Conservation (phyloP, 1,284 basidiomycete genomes). For the Moesziomyces aphidis region DNA sequence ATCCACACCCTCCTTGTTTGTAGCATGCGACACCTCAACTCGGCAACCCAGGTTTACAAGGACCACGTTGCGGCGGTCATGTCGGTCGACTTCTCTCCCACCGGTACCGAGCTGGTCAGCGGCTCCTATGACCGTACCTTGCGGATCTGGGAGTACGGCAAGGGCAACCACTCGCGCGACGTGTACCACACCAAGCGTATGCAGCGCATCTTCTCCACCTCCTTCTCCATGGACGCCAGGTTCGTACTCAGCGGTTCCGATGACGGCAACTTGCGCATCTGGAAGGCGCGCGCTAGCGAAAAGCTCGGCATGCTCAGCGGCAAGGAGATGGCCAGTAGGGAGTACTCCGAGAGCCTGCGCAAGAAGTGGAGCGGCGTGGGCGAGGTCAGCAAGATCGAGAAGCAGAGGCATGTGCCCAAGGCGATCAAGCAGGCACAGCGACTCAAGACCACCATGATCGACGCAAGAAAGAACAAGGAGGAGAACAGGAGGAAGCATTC, state of each 20-base stretch:
- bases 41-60: constrained; percentile 94
- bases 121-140: constrained; percentile 97
- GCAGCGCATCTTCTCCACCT: constrained; percentile 78
- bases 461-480: constrained; percentile 89
- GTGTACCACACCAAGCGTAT: constrained; percentile 99
- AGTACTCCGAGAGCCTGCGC: constrained; percentile 89
- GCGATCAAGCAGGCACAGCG: constrained; percentile 86
- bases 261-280: constrained; percentile 95
- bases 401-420: constrained; percentile 88
- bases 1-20: not conserved
- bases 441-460: constrained; percentile 93
- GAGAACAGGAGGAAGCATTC: constrained; percentile 79
- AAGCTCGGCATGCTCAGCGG: constrained; percentile 91
- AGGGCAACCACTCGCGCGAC: constrained; percentile 81
- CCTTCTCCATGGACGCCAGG: constrained; percentile 87
- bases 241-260: constrained; percentile 95
- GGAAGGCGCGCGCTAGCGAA: constrained; percentile 94
- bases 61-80: constrained; percentile 92
- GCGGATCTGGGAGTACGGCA: constrained; percentile 90
- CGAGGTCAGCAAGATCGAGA: constrained; percentile 83
- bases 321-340: constrained; percentile 90
- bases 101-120: constrained; percentile 93
- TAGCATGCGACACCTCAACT: constrained; percentile 80
- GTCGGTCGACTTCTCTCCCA: constrained; percentile 74
- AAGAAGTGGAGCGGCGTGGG: constrained; percentile 81